These are phyloP conservation scores for Plectosphaerella sp. DNA, from an alignment of 2,329 filamentous ascomycete genomes.

Conservation along the genomic window DNA sequence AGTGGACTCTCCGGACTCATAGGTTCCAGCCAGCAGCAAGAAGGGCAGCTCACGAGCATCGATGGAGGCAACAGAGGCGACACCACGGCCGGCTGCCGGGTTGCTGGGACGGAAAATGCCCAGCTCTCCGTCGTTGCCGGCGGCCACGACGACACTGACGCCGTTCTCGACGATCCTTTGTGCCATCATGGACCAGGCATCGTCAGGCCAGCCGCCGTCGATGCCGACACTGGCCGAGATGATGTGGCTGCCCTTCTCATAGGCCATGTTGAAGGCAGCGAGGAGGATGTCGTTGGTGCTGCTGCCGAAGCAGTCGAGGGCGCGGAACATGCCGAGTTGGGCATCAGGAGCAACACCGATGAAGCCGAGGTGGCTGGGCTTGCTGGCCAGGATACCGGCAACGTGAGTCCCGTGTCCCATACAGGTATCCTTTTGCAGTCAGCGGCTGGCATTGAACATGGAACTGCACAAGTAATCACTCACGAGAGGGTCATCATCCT, in stretches of 20 bases:
- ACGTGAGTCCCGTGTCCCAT: slow-evolving; percentile 40
- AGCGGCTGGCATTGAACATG: no score
- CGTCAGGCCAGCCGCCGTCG: slow-evolving; percentile 19
- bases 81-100: slow-evolving; percentile 18
- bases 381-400: slow-evolving; percentile 40
- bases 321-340: slow-evolving; percentile 33
- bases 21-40: slow-evolving; percentile 12
- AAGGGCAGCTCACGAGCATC: slow-evolving; percentile 14
- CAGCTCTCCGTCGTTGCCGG: slow-evolving; percentile 17
- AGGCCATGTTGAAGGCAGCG: slow-evolving; percentile 35
- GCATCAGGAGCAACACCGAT: slow-evolving; percentile 36
- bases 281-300: slow-evolving; percentile 34
- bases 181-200: slow-evolving; percentile 17
- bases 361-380: slow-evolving; percentile 30
- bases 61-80: slow-evolving; percentile 17
- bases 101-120: slow-evolving; percentile 16
- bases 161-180: slow-evolving; percentile 22
- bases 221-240: slow-evolving; percentile 24
- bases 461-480: no score
- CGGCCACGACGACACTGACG: slow-evolving; percentile 19
- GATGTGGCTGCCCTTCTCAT: slow-evolving; percentile 31
- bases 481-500: slow-evolving; percentile 32
- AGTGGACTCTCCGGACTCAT: slow-evolving; percentile 5
- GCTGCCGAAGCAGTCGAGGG: slow-evolving; percentile 27
- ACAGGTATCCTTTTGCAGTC: slow-evolving; percentile 20